Percentiles rank a stretch among this genome's conserved stretches.
phyloP scores from a whole-genome alignment of 108 stramenopile genomes.

The Fistulifera solaris region DNA sequence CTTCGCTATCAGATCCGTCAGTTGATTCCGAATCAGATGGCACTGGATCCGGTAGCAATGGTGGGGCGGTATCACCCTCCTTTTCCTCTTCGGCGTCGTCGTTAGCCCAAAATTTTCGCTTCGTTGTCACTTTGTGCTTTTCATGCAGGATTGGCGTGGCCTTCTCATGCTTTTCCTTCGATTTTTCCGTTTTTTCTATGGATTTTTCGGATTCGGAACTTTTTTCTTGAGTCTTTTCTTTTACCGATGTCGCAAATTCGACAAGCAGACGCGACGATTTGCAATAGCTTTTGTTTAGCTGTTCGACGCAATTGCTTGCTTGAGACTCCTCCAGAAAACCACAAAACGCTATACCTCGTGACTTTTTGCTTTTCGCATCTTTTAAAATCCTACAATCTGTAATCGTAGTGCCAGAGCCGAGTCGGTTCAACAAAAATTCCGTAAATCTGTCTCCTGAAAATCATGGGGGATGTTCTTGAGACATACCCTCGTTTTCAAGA shows the following conservation, averaged over 20 bases:
- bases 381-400: slow-evolving; percentile 30
- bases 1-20: slow-evolving; percentile 18
- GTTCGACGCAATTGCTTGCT: slow-evolving; percentile 45
- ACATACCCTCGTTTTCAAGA: slow-evolving; percentile 56
- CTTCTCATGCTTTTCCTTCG: slow-evolving; percentile 4
- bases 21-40: slow-evolving; percentile 21
- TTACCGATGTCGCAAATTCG: slow-evolving; percentile 39
- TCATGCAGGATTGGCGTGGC: slow-evolving; percentile 14
- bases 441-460: slow-evolving; percentile 48
- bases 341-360: slow-evolving; percentile 71
- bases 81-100: slow-evolving; percentile 43
- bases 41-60: slow-evolving; percentile 9
- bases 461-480: slow-evolving; percentile 77
- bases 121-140: slow-evolving; percentile 20
- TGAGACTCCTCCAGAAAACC: slow-evolving; percentile 53
- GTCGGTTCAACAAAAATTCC: slow-evolving; percentile 23
- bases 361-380: slow-evolving; percentile 55
- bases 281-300: slow-evolving; percentile 49
- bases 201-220: slow-evolving; percentile 14
- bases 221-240: slow-evolving; percentile 19
- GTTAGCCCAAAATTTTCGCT: slow-evolving; percentile 79
- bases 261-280: slow-evolving; percentile 47
- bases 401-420: slow-evolving; percentile 1
- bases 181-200: slow-evolving; percentile 9
- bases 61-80: not conserved